phyloP scores from a whole-genome alignment of 2,329 filamentous ascomycete species.

The Talaromyces funiculosus region DNA sequence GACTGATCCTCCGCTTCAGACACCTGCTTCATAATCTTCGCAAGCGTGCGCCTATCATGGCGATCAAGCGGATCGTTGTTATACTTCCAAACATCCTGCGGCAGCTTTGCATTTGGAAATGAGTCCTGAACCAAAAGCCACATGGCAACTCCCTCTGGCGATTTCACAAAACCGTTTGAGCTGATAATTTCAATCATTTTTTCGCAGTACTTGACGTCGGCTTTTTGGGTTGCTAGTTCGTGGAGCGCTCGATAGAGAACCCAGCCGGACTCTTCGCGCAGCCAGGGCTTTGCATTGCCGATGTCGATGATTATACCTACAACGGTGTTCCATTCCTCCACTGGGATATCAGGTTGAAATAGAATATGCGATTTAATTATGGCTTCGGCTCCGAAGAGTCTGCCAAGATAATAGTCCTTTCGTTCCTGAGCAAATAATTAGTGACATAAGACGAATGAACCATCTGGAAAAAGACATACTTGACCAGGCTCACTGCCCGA shows the following conservation, averaged over 20 bases:
- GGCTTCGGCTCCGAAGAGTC: slow-evolving; percentile 80
- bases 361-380: slow-evolving; percentile 74
- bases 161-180: slow-evolving; percentile 64
- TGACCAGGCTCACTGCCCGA: slow-evolving; percentile 50
- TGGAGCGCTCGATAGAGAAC: slow-evolving; percentile 68
- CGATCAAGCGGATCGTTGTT: slow-evolving; percentile 64
- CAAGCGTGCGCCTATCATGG: slow-evolving; percentile 62
- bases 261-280: slow-evolving; percentile 81
- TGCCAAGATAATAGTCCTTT: slow-evolving; percentile 76
- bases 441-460: neutral
- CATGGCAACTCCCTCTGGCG: slow-evolving; percentile 81
- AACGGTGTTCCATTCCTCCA: slow-evolving; percentile 52
- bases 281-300: slow-evolving; percentile 77
- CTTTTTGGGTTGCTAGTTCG: slow-evolving; percentile 41
- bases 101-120: slow-evolving; percentile 61
- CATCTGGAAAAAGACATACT: slow-evolving; percentile 30
- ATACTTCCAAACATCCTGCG: slow-evolving; percentile 63
- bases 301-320: slow-evolving; percentile 68
- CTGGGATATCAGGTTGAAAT: slow-evolving; percentile 52
- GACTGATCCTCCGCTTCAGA: slow-evolving; percentile 27
- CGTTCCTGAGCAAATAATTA: slow-evolving; percentile 61
- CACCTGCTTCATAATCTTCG: slow-evolving; percentile 71
- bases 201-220: slow-evolving; percentile 49
- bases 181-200: slow-evolving; percentile 58
- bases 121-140: slow-evolving; percentile 67